Conservation (phyloP, 805 yeast genomes). For the Isabelozyma pseudorhagii region DNA sequence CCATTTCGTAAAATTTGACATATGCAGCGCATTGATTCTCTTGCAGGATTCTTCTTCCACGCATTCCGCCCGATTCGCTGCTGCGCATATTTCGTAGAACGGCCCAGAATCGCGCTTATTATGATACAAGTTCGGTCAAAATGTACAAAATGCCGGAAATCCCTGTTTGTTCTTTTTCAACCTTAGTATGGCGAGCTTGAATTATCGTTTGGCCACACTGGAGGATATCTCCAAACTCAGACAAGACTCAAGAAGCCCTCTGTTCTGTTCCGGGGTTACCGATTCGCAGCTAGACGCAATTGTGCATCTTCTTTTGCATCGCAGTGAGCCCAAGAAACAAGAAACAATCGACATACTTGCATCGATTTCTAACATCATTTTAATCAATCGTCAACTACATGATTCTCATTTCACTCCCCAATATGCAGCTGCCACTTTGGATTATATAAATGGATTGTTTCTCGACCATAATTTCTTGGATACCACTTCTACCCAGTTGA, state of each 20-base stretch:
- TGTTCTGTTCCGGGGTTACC: conserved; percentile 10
- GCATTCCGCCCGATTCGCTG: too few relatives aligned
- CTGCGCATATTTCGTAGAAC: too few relatives aligned
- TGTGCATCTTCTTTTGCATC: conserved; percentile 3
- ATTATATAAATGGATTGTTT: conserved; percentile 3
- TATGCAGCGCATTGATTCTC: too few relatives aligned
- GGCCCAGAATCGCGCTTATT: too few relatives aligned
- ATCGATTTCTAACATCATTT: conserved; percentile 21
- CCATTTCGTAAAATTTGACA: too few relatives aligned
- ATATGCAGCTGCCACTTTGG: conserved; percentile 10
- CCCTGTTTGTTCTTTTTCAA: not conserved
- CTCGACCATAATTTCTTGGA: not conserved
- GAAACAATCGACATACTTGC: conserved; percentile 15
- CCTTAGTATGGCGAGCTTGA: not conserved
- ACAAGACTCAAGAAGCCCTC: conserved; percentile 10
- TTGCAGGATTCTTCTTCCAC: too few relatives aligned
- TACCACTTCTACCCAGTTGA: not conserved
- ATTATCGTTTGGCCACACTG: not conserved
- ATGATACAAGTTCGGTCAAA: too few relatives aligned
- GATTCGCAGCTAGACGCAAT: conserved; percentile 7
- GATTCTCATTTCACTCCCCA: conserved; percentile 13
- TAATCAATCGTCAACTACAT: conserved; percentile 20
- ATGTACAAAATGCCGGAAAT: too few relatives aligned
- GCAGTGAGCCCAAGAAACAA: not conserved
- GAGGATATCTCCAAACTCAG: conserved; percentile 7